Conservation (phyloP, 495 filamentous ascomycete genomes). For the Xylaria acuta region DNA sequence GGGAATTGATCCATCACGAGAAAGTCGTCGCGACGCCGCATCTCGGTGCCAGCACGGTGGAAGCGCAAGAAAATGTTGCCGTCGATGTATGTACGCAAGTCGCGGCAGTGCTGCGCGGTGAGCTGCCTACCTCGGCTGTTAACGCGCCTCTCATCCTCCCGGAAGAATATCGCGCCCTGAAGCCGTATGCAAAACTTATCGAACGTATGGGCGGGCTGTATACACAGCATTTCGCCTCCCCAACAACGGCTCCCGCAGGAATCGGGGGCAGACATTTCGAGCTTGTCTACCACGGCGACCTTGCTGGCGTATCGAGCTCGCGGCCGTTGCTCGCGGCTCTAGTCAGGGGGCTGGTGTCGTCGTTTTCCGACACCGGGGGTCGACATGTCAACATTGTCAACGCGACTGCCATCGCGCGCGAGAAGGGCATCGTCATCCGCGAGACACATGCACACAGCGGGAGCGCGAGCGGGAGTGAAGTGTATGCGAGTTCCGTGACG, state of each 20-base stretch:
- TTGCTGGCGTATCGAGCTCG: conserved; percentile 67
- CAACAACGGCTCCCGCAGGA: conserved; percentile 23
- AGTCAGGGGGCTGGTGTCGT: conserved; percentile 68
- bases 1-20: conserved; percentile 63
- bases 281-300: conserved; percentile 70
- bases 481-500: conserved; percentile 68
- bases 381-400: conserved; percentile 78
- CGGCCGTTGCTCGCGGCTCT: conserved; percentile 73
- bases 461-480: conserved; percentile 23
- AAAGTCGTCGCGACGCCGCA: conserved; percentile 74
- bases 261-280: conserved; percentile 66
- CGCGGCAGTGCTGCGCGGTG: conserved; percentile 67
- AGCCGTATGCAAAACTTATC: conserved; percentile 70
- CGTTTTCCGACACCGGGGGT: conserved; percentile 63
- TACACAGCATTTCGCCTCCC: conserved; percentile 68
- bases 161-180: conserved; percentile 71
- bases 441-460: conserved; percentile 57
- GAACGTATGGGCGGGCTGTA: conserved; percentile 75
- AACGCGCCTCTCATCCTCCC: conserved; percentile 76
- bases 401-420: conserved; percentile 68
- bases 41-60: conserved; percentile 74
- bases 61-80: conserved; percentile 78
- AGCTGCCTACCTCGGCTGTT: conserved; percentile 71
- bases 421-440: conserved; percentile 72
- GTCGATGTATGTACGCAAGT: conserved; percentile 78